Base-by-base conservation (phyloP, 345 rosid genomes). In the Eucalyptus marginata region DNA sequence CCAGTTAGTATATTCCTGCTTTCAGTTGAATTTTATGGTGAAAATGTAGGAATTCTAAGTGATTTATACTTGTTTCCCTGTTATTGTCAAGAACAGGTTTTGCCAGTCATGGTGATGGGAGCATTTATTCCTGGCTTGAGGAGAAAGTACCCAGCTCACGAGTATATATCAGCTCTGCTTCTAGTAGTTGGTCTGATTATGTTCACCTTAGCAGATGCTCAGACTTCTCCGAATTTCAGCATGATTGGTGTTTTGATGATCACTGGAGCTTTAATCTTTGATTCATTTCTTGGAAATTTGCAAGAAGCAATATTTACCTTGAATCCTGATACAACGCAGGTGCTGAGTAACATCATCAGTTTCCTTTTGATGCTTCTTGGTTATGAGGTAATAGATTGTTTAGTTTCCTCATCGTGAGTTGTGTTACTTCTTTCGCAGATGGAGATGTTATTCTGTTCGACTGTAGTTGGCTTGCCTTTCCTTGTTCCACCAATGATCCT, bases 51-150 rank as follows among this genome's bases (percentile, higher is more conserved):
- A 11, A 22, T 40, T 76, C 27, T 40, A 76, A 40, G 47, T 76
- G 84, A 40, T 76, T 40, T 40, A 76, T 76, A 36, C 83, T 76
- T 20, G 83, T 76, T 76, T 40, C 84, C 84, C 47, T 76, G 46
- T 80, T n/a, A 36, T 86, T 86, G 13, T 66, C 22, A 64, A 68
- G 52, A n/a, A 27, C 50, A 96, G 99, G 99, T 98, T 64, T 89
- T 98, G 88, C 99, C 99, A 6, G 99, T 98, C 40, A 98, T 98
- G 99, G 87, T 98, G 86, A 98, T 97, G 98, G 99, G 98, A 43
- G 98, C 99, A 9, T 98, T 98, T 88, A 95, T 98, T 87, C 99
- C 99, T 1, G 99, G 99, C 13, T 88, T 98, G 81, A 93, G 98
- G 90, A 93, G 99, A 90, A 98, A 96, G 89, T 97, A 98, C 84